phyloP scores from a whole-genome alignment of 2,329 filamentous ascomycete species.

The Triangularia setosa region DNA sequence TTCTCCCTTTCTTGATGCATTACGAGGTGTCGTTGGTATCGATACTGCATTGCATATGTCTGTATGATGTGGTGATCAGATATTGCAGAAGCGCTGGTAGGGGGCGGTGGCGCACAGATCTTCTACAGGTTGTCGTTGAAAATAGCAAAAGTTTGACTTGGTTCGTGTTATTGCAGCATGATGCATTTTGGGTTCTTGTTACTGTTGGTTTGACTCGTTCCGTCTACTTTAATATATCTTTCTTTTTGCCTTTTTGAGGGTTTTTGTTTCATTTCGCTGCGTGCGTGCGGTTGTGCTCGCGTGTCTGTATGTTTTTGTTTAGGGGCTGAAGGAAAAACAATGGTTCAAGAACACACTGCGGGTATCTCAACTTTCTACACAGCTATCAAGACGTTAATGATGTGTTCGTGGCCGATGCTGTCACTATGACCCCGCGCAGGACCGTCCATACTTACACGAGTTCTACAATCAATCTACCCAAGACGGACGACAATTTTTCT shows the following conservation, averaged over 20 bases:
- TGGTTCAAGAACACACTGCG: background rate
- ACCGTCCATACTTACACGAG: too few species aligned
- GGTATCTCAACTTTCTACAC: too few species aligned
- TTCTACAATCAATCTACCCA: background rate
- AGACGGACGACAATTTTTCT: background rate
- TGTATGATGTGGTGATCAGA: background rate
- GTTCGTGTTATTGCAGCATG: background rate
- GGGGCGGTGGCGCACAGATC: background rate
- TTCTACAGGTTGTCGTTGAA: background rate
- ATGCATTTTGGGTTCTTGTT: background rate
- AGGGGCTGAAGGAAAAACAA: background rate
- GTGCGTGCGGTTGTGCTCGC: background rate
- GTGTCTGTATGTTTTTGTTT: background rate
- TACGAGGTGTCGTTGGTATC: background rate
- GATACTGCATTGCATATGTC: background rate
- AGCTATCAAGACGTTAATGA: too few species aligned
- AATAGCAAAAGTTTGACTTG: conserved; percentile 4
- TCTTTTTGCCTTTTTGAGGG: background rate
- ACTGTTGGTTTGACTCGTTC: background rate
- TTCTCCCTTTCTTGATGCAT: background rate
- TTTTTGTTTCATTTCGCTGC: background rate
- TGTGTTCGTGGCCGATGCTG: too few species aligned
- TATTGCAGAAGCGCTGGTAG: background rate
- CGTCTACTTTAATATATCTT: background rate
- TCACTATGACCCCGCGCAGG: too few species aligned